phyloP scores from a whole-genome alignment of 1,284 basidiomycete genomes.

The Stygiomarasmius scandens region DNA sequence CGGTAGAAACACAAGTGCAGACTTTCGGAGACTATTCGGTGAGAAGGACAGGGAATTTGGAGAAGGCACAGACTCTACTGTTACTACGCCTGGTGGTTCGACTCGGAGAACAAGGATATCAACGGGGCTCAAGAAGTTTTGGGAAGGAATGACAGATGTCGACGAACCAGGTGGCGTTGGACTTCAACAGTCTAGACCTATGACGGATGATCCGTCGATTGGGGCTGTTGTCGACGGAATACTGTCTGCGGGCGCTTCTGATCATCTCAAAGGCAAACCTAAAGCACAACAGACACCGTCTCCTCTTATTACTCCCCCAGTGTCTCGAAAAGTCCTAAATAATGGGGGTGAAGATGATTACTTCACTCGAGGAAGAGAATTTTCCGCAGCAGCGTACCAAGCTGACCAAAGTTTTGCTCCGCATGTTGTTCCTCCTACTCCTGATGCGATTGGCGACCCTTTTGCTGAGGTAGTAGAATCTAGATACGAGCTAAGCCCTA shows the following conservation, averaged over 20 bases:
- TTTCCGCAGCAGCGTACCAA: conserved; percentile 7
- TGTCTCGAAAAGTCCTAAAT: not conserved
- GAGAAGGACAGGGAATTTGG: not conserved
- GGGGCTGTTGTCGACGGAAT: not conserved
- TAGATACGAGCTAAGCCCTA: not conserved
- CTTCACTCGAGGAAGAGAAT: conserved; percentile 15
- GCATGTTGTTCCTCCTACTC: not conserved
- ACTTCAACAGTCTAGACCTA: not conserved
- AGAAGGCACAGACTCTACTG: conserved; percentile 5
- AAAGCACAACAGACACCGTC: not conserved
- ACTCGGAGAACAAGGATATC: conserved; percentile 15
- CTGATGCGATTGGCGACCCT: not conserved
- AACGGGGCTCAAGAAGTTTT: conserved; percentile 60
- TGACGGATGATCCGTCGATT: not conserved
- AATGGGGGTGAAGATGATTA: conserved; percentile 14
- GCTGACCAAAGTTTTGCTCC: not conserved
- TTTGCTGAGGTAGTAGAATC: not conserved
- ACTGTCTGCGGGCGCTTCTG: not conserved
- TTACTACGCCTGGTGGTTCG: conserved; percentile 14
- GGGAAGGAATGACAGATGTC: conserved; percentile 64
- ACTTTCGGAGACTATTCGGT: conserved; percentile 6
- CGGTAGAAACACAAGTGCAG: conserved; percentile 5
- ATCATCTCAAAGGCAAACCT: not conserved
- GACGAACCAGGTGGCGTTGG: conserved; percentile 27
- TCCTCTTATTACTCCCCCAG: conserved; percentile 15